Base-by-base conservation (phyloP, 257 asterid species). In the Petunia secreta region DNA sequence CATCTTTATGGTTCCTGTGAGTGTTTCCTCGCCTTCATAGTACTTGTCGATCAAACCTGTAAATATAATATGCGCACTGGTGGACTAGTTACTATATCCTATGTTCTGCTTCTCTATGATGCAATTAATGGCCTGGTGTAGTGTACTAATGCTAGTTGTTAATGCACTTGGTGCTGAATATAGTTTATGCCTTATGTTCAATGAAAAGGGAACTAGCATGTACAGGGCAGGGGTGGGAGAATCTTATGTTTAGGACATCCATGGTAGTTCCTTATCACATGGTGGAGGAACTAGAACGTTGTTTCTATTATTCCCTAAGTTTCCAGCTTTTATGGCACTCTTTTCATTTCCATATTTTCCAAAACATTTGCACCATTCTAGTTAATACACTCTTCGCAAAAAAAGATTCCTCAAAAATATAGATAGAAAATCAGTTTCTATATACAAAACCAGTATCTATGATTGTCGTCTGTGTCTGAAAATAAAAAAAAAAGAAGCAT, bases 1-100 rank as follows among this genome's bases (percentile, higher is more conserved):
- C 79, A 91, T 96, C 85, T 96, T 96, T 80, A 96, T 96, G 99
- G 97, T 96, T 84, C 99, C 98, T 54, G 99, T 96, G 82, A 96
- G 99, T 89, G 60, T 46, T 48, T 63, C 59, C 1, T 64, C 48
- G 53, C 58, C 40, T 63, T 44, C n/a, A 46, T 78, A 43, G 36
- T n/a, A 46, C 59, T 39, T 14, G 52, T 25, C 40, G 38, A 38
- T 79, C 43, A 52, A 48, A 41, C 81, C 36, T 9, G n/a, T 64
- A 15, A 36, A 79, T 64, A 34, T 36, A 6, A 15, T 73, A n/a
- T 73, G 43, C 0, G 38, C 54, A 41, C 40, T 52, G 75, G 16
- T 13, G 41, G 59, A 48, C 60, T 25, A 71, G 43, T 34, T 71
- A 5, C 60, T 71, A 43, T 71, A 4, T 71, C 16, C 36, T 36